Evolutionary conservation across 768 basidiomycete genomes (phyloP).

Genomic region (Leucogyrophana mollusca): DNA sequence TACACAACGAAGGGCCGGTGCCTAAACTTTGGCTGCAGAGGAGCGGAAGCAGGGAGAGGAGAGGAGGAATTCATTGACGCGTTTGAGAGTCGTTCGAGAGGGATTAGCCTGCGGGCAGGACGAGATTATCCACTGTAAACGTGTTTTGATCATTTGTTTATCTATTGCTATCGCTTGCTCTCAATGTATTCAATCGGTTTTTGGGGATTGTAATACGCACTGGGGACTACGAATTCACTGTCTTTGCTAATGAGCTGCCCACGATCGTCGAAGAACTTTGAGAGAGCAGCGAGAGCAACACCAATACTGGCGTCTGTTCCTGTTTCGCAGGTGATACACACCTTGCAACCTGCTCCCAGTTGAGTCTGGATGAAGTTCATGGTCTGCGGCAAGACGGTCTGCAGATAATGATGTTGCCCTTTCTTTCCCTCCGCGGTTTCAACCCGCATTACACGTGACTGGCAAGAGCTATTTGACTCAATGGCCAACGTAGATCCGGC

Average conservation of each 20-base stretch:
- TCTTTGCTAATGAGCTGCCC: slow-evolving; percentile 32
- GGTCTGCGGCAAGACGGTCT: slow-evolving; percentile 45
- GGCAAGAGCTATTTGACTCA: background rate
- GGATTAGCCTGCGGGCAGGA: slow-evolving; percentile 79
- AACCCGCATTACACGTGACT: slow-evolving; percentile 19
- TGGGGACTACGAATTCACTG: too few relatives aligned
- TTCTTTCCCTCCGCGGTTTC: slow-evolving; percentile 45
- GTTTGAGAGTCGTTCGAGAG: slow-evolving; percentile 74
- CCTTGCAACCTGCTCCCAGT: slow-evolving; percentile 31
- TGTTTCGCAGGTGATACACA: slow-evolving; percentile 54
- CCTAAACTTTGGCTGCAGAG: background rate
- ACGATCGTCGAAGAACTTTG: slow-evolving; percentile 54
- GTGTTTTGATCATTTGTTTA: slow-evolving; percentile 66
- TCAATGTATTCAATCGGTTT: too few relatives aligned
- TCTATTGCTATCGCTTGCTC: slow-evolving; percentile 18
- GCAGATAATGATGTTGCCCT: slow-evolving; percentile 50
- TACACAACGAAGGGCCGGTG: background rate
- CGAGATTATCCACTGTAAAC: slow-evolving; percentile 86
- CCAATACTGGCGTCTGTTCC: slow-evolving; percentile 68
- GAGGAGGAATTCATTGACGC: slow-evolving; percentile 74
- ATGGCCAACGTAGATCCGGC: background rate
- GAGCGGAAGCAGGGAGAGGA: slow-evolving; percentile 24
- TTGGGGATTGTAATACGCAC: too few relatives aligned
- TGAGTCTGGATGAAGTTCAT: slow-evolving; percentile 43
- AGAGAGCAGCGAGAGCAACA: slow-evolving; percentile 56